Percentiles rank a stretch among this genome's conserved stretches.
These are phyloP conservation scores for Tuber calosporum DNA, from an alignment of 495 filamentous ascomycete genomes.

Conservation along the genomic window DNA sequence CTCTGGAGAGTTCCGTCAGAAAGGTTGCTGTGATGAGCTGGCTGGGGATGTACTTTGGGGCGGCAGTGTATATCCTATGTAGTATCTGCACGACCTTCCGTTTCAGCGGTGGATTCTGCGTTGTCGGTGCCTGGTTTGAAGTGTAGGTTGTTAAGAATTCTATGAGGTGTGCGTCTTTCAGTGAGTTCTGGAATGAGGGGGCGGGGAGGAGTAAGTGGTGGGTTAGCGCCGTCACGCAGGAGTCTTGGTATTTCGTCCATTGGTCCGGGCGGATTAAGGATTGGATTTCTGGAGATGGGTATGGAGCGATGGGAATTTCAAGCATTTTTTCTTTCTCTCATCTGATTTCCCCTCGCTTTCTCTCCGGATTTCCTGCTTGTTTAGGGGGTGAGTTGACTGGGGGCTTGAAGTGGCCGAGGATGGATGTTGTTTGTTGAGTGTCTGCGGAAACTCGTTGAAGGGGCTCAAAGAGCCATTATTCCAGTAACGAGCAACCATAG, in stretches of 20 bases:
- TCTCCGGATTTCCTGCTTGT: neutral
- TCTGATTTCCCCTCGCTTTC: neutral
- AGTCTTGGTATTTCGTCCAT: slow-evolving; percentile 13
- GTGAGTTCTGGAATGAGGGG: slow-evolving; percentile 17
- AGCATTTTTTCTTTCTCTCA: slow-evolving; percentile 13
- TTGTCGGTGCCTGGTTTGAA: neutral
- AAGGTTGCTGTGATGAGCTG: slow-evolving; percentile 18
- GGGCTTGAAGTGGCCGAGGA: neutral
- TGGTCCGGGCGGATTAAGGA: slow-evolving; percentile 21
- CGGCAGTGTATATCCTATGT: slow-evolving; percentile 22
- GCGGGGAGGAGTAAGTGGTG: slow-evolving; percentile 26
- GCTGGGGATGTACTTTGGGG: slow-evolving; percentile 9
- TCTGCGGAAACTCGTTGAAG: neutral
- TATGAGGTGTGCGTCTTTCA: slow-evolving; percentile 7
- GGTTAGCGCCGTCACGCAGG: slow-evolving; percentile 22
- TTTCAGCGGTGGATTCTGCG: slow-evolving; percentile 9
- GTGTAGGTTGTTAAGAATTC: slow-evolving; percentile 29
- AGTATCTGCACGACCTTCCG: slow-evolving; percentile 20
- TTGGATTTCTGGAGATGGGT: slow-evolving; percentile 16
- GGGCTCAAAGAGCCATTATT: neutral
- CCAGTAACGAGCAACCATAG: no score
- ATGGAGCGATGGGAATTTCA: slow-evolving; percentile 32
- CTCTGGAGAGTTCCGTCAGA: slow-evolving; percentile 12
- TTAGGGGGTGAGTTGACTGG: neutral
- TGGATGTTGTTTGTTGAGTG: neutral